Percentiles rank a stretch among this genome's conserved stretches.
phyloP scores from a whole-genome alignment of 495 filamentous ascomycete species.

The Trichocladium uniseriatum region DNA sequence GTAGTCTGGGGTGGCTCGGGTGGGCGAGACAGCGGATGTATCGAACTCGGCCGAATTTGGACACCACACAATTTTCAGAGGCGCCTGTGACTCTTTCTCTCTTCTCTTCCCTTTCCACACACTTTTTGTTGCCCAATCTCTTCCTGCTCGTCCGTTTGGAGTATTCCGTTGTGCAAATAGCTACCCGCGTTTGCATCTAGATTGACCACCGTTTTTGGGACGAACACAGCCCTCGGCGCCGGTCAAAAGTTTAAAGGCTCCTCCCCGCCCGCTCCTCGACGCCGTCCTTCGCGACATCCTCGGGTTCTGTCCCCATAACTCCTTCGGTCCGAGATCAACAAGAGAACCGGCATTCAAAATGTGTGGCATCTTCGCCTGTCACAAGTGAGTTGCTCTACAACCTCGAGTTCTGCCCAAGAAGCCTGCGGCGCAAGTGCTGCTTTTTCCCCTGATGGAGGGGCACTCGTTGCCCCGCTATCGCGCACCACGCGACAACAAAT shows the following conservation, averaged over 20 bases:
- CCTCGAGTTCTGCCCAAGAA: background rate
- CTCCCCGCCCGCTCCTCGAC: too few relatives aligned
- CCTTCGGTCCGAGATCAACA: background rate
- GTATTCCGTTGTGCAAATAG: slow-evolving; percentile 8
- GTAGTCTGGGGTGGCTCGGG: slow-evolving; percentile 7
- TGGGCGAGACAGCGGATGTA: slow-evolving; percentile 16
- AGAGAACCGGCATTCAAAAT: slow-evolving; percentile 30
- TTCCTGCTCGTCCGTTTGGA: slow-evolving; percentile 22
- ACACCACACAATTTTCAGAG: slow-evolving; percentile 24
- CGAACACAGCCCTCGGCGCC: background rate
- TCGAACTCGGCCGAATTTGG: slow-evolving; percentile 24
- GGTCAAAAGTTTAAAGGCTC: slow-evolving; percentile 18
- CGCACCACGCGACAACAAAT: slow-evolving; percentile 7
- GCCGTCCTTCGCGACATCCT: too few relatives aligned
- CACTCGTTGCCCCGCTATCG: slow-evolving; percentile 19
- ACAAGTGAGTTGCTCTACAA: slow-evolving; percentile 52
- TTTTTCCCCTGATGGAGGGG: slow-evolving; percentile 25
- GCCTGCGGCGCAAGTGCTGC: background rate
- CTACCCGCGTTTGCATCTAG: slow-evolving; percentile 5
- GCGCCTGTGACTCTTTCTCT: slow-evolving; percentile 27
- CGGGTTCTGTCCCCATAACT: background rate
- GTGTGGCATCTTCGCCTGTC: slow-evolving; percentile 91
- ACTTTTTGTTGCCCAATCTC: slow-evolving; percentile 8
- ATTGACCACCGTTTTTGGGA: background rate
- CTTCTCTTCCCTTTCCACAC: slow-evolving; percentile 15